phyloP scores from a whole-genome alignment of 305 asterid species.

The Lippia alba region DNA sequence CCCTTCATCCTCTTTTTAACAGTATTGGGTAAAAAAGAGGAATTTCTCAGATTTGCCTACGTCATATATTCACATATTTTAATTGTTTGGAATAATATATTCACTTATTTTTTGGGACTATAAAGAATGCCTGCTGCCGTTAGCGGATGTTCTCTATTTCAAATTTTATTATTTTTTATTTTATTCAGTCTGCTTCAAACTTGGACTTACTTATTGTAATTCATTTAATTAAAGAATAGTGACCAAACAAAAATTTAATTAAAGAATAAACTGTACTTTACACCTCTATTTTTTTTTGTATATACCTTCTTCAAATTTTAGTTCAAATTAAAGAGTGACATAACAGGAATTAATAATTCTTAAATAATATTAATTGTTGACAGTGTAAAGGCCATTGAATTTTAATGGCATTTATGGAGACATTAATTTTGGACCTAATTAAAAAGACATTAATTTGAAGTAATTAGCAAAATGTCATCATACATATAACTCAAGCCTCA shows the following conservation, averaged over 20 bases:
- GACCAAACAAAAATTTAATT: too few species aligned
- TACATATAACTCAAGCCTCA: neutral
- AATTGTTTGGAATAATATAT: neutral
- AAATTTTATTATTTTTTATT: neutral
- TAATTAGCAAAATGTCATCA: neutral
- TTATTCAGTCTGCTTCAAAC: too few species aligned
- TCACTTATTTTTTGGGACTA: constrained; percentile 8
- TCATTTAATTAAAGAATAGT: too few species aligned
- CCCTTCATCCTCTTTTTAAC: constrained; percentile 45
- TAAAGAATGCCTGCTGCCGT: constrained; percentile 24
- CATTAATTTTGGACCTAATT: neutral
- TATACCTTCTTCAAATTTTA: too few species aligned
- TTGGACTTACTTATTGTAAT: neutral
- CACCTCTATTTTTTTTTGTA: too few species aligned
- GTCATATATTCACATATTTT: constrained; percentile 21
- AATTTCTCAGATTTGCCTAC: constrained; percentile 29
- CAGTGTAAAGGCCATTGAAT: neutral
- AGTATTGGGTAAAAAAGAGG: constrained; percentile 34
- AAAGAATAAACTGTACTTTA: too few species aligned
- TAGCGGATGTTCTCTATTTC: neutral
- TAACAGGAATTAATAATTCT: too few species aligned
- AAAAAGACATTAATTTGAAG: neutral
- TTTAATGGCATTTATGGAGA: constrained; percentile 7
- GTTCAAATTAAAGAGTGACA: too few species aligned
- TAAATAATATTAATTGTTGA: neutral